Evolutionary conservation across 192 early-diverging fungal genomes (phyloP).

Genomic region (Coemansia sp.): DNA sequence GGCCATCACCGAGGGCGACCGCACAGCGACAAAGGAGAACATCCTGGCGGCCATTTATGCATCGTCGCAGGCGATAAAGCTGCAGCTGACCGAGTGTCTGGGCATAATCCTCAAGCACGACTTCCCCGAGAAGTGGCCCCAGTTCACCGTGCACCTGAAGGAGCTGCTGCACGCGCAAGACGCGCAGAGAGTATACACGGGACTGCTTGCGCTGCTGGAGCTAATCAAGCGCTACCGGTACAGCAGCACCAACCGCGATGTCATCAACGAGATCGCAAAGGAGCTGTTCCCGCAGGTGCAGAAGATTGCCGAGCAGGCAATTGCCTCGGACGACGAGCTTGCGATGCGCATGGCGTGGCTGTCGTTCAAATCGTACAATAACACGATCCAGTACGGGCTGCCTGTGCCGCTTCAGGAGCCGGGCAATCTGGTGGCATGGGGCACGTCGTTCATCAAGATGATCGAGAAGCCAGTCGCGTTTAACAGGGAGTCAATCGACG

Average conservation of each 20-base stretch:
- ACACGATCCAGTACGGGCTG: slow-evolving; percentile 62
- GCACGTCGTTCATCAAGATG: slow-evolving; percentile 79
- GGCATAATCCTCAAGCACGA: slow-evolving; percentile 75
- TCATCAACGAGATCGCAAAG: slow-evolving; percentile 69
- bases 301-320: slow-evolving; percentile 67
- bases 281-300: slow-evolving; percentile 76
- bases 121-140: slow-evolving; percentile 77
- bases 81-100: slow-evolving; percentile 78
- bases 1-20: slow-evolving; percentile 68
- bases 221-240: slow-evolving; percentile 80
- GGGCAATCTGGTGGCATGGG: slow-evolving; percentile 80
- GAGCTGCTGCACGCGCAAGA: slow-evolving; percentile 65
- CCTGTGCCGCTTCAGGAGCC: slow-evolving; percentile 61
- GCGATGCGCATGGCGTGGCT: slow-evolving; percentile 84
- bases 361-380: slow-evolving; percentile 78
- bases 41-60: slow-evolving; percentile 74
- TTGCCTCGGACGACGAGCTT: slow-evolving; percentile 62
- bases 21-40: slow-evolving; percentile 61
- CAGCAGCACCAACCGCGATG: slow-evolving; percentile 60
- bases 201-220: slow-evolving; percentile 76
- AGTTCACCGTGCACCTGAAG: slow-evolving; percentile 67
- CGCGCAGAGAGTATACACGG: slow-evolving; percentile 67
- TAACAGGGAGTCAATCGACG: slow-evolving; percentile 55
- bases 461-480: slow-evolving; percentile 66
- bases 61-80: slow-evolving; percentile 73